Evolutionary conservation across 2,329 filamentous ascomycete species (phyloP).

Genomic region (Arthrinium puccinioides): DNA sequence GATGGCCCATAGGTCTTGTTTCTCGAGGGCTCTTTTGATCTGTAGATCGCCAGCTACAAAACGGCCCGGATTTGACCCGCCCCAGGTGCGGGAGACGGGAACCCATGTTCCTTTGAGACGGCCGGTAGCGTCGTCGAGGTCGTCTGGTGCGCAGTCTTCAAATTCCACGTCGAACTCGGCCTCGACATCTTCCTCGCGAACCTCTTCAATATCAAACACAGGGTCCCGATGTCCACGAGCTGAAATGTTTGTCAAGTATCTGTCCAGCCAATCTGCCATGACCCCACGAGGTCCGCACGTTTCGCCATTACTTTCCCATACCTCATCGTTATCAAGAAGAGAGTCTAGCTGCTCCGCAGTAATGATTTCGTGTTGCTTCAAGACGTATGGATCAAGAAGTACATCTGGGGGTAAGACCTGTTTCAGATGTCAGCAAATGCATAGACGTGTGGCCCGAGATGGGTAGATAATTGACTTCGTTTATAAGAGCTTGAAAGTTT

Average conservation of each 20-base stretch:
- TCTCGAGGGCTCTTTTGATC: slow-evolving; percentile 28
- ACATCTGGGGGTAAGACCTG: slow-evolving; percentile 29
- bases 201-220: slow-evolving; percentile 18
- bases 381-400: slow-evolving; percentile 46
- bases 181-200: slow-evolving; percentile 49
- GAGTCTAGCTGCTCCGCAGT: slow-evolving; percentile 56
- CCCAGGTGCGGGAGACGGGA: slow-evolving; percentile 32
- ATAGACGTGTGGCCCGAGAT: too few relatives aligned
- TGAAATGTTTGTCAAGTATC: slow-evolving; percentile 29
- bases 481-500: slow-evolving; percentile 34
- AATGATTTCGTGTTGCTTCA: slow-evolving; percentile 51
- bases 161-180: slow-evolving; percentile 46
- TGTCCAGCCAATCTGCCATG: slow-evolving; percentile 50
- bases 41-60: slow-evolving; percentile 15
- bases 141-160: slow-evolving; percentile 22
- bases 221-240: slow-evolving; percentile 13
- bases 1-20: slow-evolving; percentile 54
- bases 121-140: slow-evolving; percentile 27
- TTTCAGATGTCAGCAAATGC: too few relatives aligned
- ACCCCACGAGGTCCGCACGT: slow-evolving; percentile 15
- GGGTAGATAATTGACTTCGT: too few relatives aligned
- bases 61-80: slow-evolving; percentile 19
- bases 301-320: slow-evolving; percentile 22
- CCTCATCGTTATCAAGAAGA: slow-evolving; percentile 35
- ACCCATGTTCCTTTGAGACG: slow-evolving; percentile 38